These are phyloP conservation scores for Ceratocystis papillata DNA, from an alignment of 2,329 filamentous ascomycete species.

Conservation along the genomic window DNA sequence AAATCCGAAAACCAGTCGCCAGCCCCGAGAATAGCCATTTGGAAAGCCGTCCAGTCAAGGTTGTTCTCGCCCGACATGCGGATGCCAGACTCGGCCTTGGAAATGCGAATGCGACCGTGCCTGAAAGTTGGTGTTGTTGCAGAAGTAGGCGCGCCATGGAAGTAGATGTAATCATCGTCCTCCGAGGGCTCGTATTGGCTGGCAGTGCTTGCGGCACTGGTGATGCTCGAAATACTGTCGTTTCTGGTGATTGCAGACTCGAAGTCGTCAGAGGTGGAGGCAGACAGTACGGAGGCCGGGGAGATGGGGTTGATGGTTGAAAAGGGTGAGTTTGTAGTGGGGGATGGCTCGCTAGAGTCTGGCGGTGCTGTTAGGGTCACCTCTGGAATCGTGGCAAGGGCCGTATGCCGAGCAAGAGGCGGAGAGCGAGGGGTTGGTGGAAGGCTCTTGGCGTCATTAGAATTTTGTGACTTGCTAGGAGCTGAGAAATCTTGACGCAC, in stretches of 20 bases:
- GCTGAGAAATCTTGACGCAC: neutral
- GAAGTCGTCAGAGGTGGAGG: neutral
- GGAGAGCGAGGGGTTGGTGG: slow-evolving; percentile 11
- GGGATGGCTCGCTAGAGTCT: slow-evolving; percentile 14
- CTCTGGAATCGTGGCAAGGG: slow-evolving; percentile 37
- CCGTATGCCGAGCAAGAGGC: slow-evolving; percentile 25
- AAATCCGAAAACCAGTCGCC: slow-evolving; percentile 43
- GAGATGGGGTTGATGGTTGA: slow-evolving; percentile 19
- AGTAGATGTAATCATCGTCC: slow-evolving; percentile 39
- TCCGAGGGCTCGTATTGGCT: slow-evolving; percentile 29
- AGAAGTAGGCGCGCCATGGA: slow-evolving; percentile 41
- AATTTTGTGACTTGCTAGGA: slow-evolving; percentile 1
- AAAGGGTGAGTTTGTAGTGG: slow-evolving; percentile 17
- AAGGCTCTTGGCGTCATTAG: neutral
- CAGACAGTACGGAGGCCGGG: slow-evolving; percentile 16
- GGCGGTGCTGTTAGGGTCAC: slow-evolving; percentile 28
- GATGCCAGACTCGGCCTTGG: slow-evolving; percentile 35
- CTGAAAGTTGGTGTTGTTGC: slow-evolving; percentile 40
- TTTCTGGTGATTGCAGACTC: slow-evolving; percentile 14
- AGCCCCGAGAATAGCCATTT: slow-evolving; percentile 52
- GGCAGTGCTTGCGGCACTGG: neutral
- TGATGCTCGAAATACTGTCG: slow-evolving; percentile 15
- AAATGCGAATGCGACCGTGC: slow-evolving; percentile 46
- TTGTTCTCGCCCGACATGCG: slow-evolving; percentile 30
- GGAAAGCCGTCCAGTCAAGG: slow-evolving; percentile 54